phyloP scores from a whole-genome alignment of 2,329 filamentous ascomycete species.

The Curvularia spicifera region DNA sequence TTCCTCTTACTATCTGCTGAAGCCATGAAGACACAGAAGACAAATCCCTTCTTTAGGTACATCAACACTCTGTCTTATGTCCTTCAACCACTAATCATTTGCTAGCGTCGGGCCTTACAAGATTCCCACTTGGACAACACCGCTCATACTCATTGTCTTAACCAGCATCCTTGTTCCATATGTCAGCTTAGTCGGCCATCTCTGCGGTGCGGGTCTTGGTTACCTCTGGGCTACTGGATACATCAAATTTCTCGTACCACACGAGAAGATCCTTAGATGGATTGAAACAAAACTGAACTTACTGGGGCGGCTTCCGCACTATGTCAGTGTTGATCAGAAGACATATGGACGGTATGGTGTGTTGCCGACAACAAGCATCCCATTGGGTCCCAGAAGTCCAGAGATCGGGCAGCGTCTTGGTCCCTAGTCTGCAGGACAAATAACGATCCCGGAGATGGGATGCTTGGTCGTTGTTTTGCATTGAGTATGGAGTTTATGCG shows the following conservation, averaged over 20 bases:
- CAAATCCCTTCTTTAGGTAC: slow-evolving; percentile 76
- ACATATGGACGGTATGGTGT: slow-evolving; percentile 93
- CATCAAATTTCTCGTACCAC: slow-evolving; percentile 86
- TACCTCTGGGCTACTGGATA: slow-evolving; percentile 90
- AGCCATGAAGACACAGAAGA: slow-evolving; percentile 81
- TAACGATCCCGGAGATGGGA: not conserved
- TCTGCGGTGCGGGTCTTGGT: slow-evolving; percentile 82
- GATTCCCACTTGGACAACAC: slow-evolving; percentile 92
- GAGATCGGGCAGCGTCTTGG: slow-evolving; percentile 42
- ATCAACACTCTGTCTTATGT: slow-evolving; percentile 41
- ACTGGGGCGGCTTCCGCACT: slow-evolving; percentile 82
- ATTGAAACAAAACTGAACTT: slow-evolving; percentile 88
- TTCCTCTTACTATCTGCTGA: slow-evolving; percentile 87
- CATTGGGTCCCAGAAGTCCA: slow-evolving; percentile 35
- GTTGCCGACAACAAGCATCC: slow-evolving; percentile 61
- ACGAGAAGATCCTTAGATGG: slow-evolving; percentile 85
- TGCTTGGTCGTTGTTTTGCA: slow-evolving; percentile 6
- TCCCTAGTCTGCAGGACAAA: slow-evolving; percentile 21
- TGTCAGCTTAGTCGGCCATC: slow-evolving; percentile 83
- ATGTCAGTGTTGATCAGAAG: slow-evolving; percentile 94
- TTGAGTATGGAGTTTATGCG: slow-evolving; percentile 5
- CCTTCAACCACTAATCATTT: slow-evolving; percentile 10
- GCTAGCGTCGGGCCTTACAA: slow-evolving; percentile 64
- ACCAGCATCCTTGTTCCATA: slow-evolving; percentile 78
- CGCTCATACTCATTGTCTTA: slow-evolving; percentile 76